A percentile compares a stretch with the other conserved stretches of the same genome.
Evolutionary conservation across 2,329 filamentous ascomycete genomes (phyloP).

Genomic region (Madurella fahalii): DNA sequence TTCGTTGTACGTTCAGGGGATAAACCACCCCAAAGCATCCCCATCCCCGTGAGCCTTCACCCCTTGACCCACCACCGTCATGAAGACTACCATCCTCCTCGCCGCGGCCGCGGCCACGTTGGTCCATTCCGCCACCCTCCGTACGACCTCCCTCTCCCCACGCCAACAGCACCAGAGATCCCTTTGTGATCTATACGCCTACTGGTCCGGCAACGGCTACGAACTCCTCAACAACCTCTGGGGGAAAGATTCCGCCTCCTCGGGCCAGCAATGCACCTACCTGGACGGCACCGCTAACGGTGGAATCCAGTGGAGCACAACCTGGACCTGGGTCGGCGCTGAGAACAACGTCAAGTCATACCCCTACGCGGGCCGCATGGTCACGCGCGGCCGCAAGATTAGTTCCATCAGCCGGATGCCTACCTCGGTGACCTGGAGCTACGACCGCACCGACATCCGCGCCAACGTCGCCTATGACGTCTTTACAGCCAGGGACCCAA

Average conservation of each 20-base stretch:
- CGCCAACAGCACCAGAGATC: background rate
- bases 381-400: constrained; percentile 30
- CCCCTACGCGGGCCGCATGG: constrained; percentile 37
- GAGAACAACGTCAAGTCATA: constrained; percentile 41
- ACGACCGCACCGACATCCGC: constrained; percentile 46
- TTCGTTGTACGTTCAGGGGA: too few species aligned
- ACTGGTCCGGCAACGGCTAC: constrained; percentile 31
- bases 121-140: too few species aligned
- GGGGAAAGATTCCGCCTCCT: constrained; percentile 34
- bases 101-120: too few species aligned
- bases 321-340: constrained; percentile 40
- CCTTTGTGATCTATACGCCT: constrained; percentile 30
- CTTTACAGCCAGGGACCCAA: constrained; percentile 46
- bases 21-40: too few species aligned
- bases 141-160: too few species aligned
- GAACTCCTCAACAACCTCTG: constrained; percentile 42
- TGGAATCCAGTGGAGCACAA: constrained; percentile 38
- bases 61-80: too few species aligned
- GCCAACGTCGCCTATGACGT: constrained; percentile 61
- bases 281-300: constrained; percentile 32
- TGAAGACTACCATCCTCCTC: too few species aligned
- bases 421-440: constrained; percentile 37
- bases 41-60: too few species aligned
- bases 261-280: constrained; percentile 41
- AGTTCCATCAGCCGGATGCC: constrained; percentile 34